These are phyloP conservation scores for Reticulomyxa filosa DNA, from an alignment of 78 protist species.

Conservation along the genomic window DNA sequence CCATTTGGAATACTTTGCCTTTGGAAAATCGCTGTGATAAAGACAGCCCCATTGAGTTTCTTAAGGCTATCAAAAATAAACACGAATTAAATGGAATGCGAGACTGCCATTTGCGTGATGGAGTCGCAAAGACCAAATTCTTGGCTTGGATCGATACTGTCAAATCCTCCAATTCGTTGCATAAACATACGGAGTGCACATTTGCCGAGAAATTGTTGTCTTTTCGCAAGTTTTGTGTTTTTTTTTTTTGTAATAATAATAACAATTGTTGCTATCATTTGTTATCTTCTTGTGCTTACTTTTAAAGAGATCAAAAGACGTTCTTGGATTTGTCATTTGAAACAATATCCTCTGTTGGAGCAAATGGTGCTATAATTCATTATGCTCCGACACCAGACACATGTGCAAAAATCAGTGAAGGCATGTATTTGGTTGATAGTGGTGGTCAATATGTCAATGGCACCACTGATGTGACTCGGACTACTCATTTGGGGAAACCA, in stretches of 20 bases:
- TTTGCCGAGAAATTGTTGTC: neutral
- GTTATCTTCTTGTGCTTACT: no score
- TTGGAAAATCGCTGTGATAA: no score
- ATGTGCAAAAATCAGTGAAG: neutral
- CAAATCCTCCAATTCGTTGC: neutral
- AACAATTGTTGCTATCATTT: no score
- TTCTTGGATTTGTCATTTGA: neutral
- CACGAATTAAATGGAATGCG: conserved; percentile 48
- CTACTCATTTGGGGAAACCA: conserved; percentile 51
- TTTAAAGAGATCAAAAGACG: no score
- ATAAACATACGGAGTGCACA: neutral
- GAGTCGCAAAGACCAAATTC: conserved; percentile 21
- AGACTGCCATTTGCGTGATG: conserved; percentile 23
- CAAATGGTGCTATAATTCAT: neutral
- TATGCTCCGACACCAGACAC: neutral
- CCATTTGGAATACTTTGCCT: no score
- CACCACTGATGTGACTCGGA: conserved; percentile 87
- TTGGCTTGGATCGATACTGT: conserved; percentile 15
- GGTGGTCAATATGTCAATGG: conserved; percentile 80
- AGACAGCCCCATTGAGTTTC: conserved; percentile 28
- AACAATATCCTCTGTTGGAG: neutral
- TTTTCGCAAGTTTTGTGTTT: neutral
- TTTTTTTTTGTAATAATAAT: neutral
- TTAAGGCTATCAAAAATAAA: conserved; percentile 51
- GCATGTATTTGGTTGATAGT: conserved; percentile 39